These are phyloP conservation scores for Mycosphaerella sp. DNA, from an alignment of 2,329 filamentous ascomycete species.

Conservation along the genomic window DNA sequence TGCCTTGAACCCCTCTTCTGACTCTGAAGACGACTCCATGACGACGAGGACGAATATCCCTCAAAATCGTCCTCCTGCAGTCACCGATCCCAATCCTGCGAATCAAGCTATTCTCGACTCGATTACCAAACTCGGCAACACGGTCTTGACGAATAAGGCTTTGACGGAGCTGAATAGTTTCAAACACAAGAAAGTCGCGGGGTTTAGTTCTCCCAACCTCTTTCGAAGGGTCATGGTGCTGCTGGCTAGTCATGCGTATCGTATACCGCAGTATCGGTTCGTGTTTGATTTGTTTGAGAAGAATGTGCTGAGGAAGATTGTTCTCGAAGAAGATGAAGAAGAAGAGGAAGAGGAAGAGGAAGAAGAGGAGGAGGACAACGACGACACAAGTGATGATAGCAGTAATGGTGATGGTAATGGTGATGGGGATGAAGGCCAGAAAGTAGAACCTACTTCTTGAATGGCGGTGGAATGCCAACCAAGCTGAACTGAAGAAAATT, in stretches of 20 bases:
- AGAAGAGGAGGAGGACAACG: not conserved
- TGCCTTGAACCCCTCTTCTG: slow-evolving; percentile 9
- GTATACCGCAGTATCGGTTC: slow-evolving; percentile 78
- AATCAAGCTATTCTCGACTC: slow-evolving; percentile 75
- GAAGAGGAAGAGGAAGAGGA: not conserved
- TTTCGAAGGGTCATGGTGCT: slow-evolving; percentile 82
- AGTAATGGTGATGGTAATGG: slow-evolving; percentile 28
- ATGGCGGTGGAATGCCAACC: no score
- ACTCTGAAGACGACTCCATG: slow-evolving; percentile 14
- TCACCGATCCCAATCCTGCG: slow-evolving; percentile 44
- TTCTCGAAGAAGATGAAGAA: slow-evolving; percentile 64
- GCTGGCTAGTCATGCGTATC: slow-evolving; percentile 83
- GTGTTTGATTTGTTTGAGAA: slow-evolving; percentile 94
- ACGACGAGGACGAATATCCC: slow-evolving; percentile 25
- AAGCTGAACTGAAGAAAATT: no score
- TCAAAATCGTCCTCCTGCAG: no score
- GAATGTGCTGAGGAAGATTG: slow-evolving; percentile 73
- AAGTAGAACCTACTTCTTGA: no score
- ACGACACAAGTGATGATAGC: not conserved
- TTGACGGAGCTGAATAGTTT: slow-evolving; percentile 65
- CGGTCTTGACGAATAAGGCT: slow-evolving; percentile 83
- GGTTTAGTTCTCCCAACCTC: slow-evolving; percentile 63
- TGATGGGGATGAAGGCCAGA: no score
- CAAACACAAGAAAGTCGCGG: slow-evolving; percentile 57
- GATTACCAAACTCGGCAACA: slow-evolving; percentile 84